Evolutionary conservation across 345 rosid genomes (phyloP).

Genomic region (Leavenworthia alabamica): DNA sequence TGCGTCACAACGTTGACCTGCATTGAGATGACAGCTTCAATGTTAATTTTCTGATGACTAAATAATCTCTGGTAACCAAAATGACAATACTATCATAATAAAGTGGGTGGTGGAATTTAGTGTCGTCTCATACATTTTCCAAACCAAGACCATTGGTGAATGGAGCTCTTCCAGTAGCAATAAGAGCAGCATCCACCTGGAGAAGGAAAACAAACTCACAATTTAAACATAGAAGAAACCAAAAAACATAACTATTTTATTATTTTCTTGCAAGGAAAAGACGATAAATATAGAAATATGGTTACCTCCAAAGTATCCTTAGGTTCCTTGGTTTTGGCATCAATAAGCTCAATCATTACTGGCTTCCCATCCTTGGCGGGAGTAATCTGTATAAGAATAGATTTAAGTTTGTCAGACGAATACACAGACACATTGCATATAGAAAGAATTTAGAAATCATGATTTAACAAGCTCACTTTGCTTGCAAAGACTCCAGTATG

Average conservation of each 20-base stretch:
- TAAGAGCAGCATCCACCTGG: constrained; percentile 94
- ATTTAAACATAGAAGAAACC: neutral
- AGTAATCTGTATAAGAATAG: constrained; percentile 51
- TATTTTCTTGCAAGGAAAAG: neutral
- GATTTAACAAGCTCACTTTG: constrained; percentile 47
- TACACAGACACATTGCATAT: neutral
- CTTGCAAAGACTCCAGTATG: constrained; percentile 93
- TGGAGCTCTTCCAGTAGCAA: constrained; percentile 99
- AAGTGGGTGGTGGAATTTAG: neutral
- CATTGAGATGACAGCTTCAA: constrained; percentile 3
- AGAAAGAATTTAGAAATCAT: constrained; percentile 1
- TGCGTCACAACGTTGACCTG: constrained; percentile 90
- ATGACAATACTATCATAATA: neutral
- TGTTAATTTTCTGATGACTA: constrained; percentile 3
- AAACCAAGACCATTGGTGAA: constrained; percentile 95
- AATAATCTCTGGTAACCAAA: neutral
- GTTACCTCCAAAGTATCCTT: constrained; percentile 85
- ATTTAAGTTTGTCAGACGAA: neutral
- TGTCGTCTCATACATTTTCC: constrained; percentile 59
- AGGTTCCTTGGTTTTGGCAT: constrained; percentile 93
- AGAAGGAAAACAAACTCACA: constrained; percentile 20
- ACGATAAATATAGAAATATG: neutral
- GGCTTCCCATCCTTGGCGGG: constrained; percentile 96
- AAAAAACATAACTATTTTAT: neutral
- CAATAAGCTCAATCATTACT: constrained; percentile 86